Evolutionary conservation across 78 protist species (phyloP).

Genomic region (Planoprotostelium fungivorum): DNA sequence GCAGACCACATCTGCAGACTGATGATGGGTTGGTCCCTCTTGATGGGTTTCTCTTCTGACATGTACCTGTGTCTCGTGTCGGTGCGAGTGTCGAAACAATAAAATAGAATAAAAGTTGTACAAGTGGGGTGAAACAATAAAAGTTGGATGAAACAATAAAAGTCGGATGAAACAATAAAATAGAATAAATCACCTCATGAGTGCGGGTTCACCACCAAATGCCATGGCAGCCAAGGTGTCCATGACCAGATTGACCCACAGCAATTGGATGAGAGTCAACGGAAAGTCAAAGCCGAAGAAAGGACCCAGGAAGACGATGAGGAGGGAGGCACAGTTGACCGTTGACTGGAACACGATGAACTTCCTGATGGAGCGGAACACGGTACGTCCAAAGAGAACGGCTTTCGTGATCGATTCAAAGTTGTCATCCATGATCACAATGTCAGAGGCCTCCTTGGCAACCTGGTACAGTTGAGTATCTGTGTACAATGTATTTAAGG

Average conservation of each 20-base stretch:
- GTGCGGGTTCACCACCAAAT: constrained; percentile 85
- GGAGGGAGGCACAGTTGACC: constrained; percentile 77
- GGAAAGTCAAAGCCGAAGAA: constrained; percentile 74
- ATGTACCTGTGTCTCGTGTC: constrained; percentile 62
- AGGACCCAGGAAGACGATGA: constrained; percentile 75
- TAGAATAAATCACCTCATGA: neutral
- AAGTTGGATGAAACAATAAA: no score
- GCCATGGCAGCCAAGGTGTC: constrained; percentile 91
- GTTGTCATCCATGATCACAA: constrained; percentile 90
- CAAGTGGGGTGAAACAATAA: no score
- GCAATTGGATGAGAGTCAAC: constrained; percentile 74
- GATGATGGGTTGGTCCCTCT: constrained; percentile 50
- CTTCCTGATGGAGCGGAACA: constrained; percentile 75
- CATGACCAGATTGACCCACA: constrained; percentile 94
- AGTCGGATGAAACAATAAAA: neutral
- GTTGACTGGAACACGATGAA: constrained; percentile 81
- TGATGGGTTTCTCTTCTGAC: constrained; percentile 53
- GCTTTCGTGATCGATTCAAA: constrained; percentile 82
- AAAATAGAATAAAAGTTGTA: no score
- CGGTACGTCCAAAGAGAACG: constrained; percentile 74
- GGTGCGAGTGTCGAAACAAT: no score
- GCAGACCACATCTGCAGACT: constrained; percentile 59
- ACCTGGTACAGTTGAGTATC: no score
- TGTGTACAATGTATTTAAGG: no score
- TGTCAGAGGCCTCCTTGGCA: constrained; percentile 90